These are phyloP conservation scores for Petrea volubilis DNA, from an alignment of 257 asterid species.

Conservation along the genomic window DNA sequence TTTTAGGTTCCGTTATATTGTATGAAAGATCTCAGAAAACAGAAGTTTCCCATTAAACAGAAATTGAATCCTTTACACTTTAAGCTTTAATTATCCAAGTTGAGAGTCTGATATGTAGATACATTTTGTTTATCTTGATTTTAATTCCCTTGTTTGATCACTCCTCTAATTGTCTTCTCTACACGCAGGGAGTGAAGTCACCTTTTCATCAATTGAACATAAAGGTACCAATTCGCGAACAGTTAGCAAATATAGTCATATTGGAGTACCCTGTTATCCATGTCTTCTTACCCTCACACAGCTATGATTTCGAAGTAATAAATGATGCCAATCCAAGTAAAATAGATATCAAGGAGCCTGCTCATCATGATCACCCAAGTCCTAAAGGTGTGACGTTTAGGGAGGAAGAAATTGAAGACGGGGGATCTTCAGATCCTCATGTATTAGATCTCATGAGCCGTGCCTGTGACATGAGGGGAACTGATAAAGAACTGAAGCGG, in stretches of 20 bases:
- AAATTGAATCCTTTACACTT: background rate
- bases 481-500: conserved; percentile 15
- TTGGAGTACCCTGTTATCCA: conserved; percentile 85
- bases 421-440: conserved; percentile 36
- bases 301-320: conserved; percentile 59
- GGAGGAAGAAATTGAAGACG: conserved; percentile 75
- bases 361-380: conserved; percentile 30
- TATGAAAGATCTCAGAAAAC: background rate
- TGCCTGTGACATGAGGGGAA: conserved; percentile 8
- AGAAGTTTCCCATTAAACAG: background rate
- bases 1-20: background rate
- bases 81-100: background rate
- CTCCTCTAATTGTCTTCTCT: background rate
- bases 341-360: conserved; percentile 33
- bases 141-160: background rate
- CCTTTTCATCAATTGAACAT: conserved; percentile 55
- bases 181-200: conserved; percentile 62
- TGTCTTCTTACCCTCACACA: conserved; percentile 75
- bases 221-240: conserved; percentile 59
- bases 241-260: conserved; percentile 53
- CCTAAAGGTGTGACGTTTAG: conserved; percentile 63
- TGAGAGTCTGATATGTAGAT: no score
- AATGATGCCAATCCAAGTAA: conserved; percentile 30
- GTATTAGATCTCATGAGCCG: conserved; percentile 50
- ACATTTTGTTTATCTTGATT: no score